Conservation (phyloP, 75 land plant genomes). For the Cupressus sempervirens region DNA sequence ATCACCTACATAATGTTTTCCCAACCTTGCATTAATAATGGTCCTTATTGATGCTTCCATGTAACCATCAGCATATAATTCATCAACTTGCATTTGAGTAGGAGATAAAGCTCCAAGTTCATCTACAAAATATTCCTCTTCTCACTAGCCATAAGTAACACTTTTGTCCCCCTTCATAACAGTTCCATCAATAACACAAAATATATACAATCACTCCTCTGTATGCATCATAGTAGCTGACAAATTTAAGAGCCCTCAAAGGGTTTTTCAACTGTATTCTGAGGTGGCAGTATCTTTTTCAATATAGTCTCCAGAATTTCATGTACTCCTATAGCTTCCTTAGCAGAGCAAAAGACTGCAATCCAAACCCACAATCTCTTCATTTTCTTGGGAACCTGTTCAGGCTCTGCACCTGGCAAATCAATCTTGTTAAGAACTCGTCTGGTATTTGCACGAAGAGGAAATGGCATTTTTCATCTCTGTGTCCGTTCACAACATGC, state of each 20-base stretch:
- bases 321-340: constrained; percentile 89
- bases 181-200: no score
- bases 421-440: constrained; percentile 98
- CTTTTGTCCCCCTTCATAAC: no score
- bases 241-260: constrained; percentile 94
- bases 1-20: no score
- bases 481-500: no score
- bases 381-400: constrained; percentile 83
- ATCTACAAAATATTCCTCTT: constrained; percentile 87
- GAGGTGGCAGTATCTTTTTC: constrained; percentile 74
- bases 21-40: no score
- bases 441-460: no score
- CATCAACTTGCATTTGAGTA: constrained; percentile 83
- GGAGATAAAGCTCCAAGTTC: constrained; percentile 96
- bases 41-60: no score
- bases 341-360: constrained; percentile 89
- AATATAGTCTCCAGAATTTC: constrained; percentile 90
- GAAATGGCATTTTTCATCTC: no score
- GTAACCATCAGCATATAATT: constrained; percentile 90
- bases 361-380: constrained; percentile 94
- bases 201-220: no score
- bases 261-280: constrained; percentile 69
- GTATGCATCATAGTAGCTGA: constrained; percentile 56
- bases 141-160: no score
- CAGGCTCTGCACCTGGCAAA: constrained; percentile 97